Evolutionary conservation across 192 early-diverging fungal genomes (phyloP).

Genomic region (Umbelopsis sp.): DNA sequence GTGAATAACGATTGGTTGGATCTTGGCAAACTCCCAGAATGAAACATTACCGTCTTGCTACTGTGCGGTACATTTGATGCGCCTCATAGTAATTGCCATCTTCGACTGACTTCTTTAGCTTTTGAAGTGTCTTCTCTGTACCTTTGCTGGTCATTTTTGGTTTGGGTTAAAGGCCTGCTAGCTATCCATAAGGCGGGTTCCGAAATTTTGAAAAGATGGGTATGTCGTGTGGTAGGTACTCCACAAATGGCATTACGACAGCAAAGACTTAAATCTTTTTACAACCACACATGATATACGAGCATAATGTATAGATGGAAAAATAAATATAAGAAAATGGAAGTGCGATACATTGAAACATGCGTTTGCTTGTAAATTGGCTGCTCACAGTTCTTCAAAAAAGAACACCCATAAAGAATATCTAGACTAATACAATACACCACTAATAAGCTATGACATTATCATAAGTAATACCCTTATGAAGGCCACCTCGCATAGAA

Average conservation of each 20-base stretch:
- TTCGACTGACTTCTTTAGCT: constrained; percentile 64
- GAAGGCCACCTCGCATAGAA: constrained; percentile 75
- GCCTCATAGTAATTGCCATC: constrained; percentile 95
- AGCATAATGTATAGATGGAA: too few relatives aligned
- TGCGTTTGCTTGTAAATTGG: too few relatives aligned
- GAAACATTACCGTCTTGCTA: constrained; percentile 71
- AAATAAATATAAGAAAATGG: too few relatives aligned
- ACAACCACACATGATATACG: too few relatives aligned
- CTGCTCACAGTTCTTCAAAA: not conserved
- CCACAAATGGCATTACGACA: too few relatives aligned
- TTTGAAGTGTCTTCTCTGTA: constrained; percentile 67
- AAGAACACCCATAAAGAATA: not conserved
- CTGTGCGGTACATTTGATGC: constrained; percentile 96
- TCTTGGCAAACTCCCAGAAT: not conserved
- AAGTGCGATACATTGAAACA: too few relatives aligned
- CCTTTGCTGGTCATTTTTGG: constrained; percentile 39
- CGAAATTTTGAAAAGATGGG: not conserved
- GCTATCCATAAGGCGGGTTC: too few relatives aligned
- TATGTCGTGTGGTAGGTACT: not conserved
- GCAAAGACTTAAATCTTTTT: too few relatives aligned
- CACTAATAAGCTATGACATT: constrained; percentile 53
- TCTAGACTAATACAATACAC: not conserved
- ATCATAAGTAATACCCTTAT: constrained; percentile 72
- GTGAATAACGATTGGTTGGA: not conserved
- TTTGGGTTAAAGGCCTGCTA: not conserved